Evolutionary conservation across 306 rosid species (phyloP).

Genomic region (Dalbergia cochinchinensis): DNA sequence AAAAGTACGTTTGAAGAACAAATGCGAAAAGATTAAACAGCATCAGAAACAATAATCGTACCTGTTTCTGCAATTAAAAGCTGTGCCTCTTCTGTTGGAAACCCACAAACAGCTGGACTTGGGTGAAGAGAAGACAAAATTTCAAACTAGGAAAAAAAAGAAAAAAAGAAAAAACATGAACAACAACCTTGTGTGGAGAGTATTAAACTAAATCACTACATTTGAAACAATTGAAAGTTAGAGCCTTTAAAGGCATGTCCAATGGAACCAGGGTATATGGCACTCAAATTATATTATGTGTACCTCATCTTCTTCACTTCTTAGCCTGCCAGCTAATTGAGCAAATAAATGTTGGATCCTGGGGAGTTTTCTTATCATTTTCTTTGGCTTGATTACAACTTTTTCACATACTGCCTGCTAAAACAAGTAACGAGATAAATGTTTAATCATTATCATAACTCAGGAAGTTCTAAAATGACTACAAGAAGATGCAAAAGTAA

Average conservation of each 20-base stretch:
- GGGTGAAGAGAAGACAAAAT: constrained; percentile 93
- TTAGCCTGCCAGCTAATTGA: constrained; percentile 71
- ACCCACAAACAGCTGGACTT: constrained; percentile 98
- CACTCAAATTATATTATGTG: constrained; percentile 20
- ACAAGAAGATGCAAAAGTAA: constrained; percentile 27
- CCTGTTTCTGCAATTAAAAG: constrained; percentile 88
- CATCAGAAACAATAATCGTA: constrained; percentile 27
- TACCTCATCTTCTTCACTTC: constrained; percentile 93
- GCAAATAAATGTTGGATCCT: constrained; percentile 92
- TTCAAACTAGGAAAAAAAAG: constrained; percentile 63
- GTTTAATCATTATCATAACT: constrained; percentile 21
- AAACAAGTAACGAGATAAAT: not conserved
- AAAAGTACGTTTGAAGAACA: constrained; percentile 28
- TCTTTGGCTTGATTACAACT: constrained; percentile 73
- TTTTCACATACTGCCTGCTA: constrained; percentile 74
- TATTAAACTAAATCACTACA: constrained; percentile 20
- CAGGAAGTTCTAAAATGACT: constrained; percentile 5
- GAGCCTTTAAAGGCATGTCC: constrained; percentile 14
- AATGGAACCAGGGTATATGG: not conserved
- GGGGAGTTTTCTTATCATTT: constrained; percentile 78
- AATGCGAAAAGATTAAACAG: constrained; percentile 8
- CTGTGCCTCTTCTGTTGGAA: constrained; percentile 91
- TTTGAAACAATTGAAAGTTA: constrained; percentile 13
- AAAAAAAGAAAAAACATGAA: constrained; percentile 23
- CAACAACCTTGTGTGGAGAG: constrained; percentile 17